phyloP scores from a whole-genome alignment of 2,329 filamentous ascomycete genomes.

The Sclerotinia spermophila region DNA sequence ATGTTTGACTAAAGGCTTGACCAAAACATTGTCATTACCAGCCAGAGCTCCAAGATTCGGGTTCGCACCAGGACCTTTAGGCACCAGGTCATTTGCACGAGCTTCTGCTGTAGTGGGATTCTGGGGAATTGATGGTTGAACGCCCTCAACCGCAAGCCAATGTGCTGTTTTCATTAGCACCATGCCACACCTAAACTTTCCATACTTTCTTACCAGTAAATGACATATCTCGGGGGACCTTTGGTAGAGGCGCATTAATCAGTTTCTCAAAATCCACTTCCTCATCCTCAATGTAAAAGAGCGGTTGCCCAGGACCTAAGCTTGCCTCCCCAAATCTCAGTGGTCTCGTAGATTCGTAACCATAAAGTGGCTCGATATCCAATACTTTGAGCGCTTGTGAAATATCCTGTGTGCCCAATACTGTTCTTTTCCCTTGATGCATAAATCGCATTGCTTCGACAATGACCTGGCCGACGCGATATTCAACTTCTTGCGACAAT shows the following conservation, averaged over 20 bases:
- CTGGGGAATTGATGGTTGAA: slow-evolving; percentile 93
- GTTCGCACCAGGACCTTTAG: slow-evolving; percentile 87
- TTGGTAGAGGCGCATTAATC: slow-evolving; percentile 92
- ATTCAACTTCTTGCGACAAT: slow-evolving; percentile 91
- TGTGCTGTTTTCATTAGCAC: slow-evolving; percentile 59
- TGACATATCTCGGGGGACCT: slow-evolving; percentile 86
- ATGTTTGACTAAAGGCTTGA: slow-evolving; percentile 92
- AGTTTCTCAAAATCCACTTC: slow-evolving; percentile 99
- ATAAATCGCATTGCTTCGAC: slow-evolving; percentile 95
- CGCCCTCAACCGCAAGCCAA: slow-evolving; percentile 96
- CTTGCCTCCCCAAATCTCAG: slow-evolving; percentile 91
- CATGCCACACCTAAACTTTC: neutral
- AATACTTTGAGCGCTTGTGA: slow-evolving; percentile 79
- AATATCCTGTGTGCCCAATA: slow-evolving; percentile 84
- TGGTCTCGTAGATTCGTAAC: slow-evolving; percentile 88
- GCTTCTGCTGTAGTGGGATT: slow-evolving; percentile 88
- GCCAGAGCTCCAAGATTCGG: slow-evolving; percentile 77
- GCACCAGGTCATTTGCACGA: slow-evolving; percentile 76
- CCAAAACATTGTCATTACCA: slow-evolving; percentile 76
- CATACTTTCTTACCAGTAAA: slow-evolving; percentile 67
- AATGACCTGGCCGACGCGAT: slow-evolving; percentile 87
- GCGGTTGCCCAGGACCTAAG: slow-evolving; percentile 84
- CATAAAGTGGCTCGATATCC: slow-evolving; percentile 92
- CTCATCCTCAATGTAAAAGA: slow-evolving; percentile 98
- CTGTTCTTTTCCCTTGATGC: slow-evolving; percentile 83